Evolutionary conservation across 2,329 filamentous ascomycete genomes (phyloP), one percentile per base, ranked within the genome.

Genomic region (Dendrostoma leiphaemia): DNA sequence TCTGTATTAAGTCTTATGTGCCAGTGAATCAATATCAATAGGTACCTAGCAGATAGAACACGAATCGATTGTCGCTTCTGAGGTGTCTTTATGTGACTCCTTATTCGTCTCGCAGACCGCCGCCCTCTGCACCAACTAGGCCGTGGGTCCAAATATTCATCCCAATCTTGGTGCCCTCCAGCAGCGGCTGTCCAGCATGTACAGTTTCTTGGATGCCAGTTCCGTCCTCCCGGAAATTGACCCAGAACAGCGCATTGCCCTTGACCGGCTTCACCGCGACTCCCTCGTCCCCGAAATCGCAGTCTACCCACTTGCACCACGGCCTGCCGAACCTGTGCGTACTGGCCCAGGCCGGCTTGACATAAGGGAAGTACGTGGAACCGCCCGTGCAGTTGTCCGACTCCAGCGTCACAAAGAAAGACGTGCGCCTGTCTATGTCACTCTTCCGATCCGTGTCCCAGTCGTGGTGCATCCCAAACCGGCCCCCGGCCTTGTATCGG

Each of bases 81-180:
- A 15, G 31, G 10, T 7, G 1, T 3, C 12, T 13, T 12, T 10
- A 32, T 13, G 31, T 12, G 10, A 32, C 7, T 13, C 5, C 7
- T 23, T 24, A 40, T 13, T 40, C 37, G n/a, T 40, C 37, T 40
- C 37, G 37, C 24, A 40, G 19, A 19, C 37, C 37, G 12, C 37
- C 37, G n/a, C 37, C 37, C 37, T 40, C 37, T 24, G 37, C 37
- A 13, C 37, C 37, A 21, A 40, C 24, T 23, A 40, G 23, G 21
- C 68, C 68, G 67, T 70, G 80, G 54, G 76, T 81, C 79, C 80
- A 82, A 38, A 82, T 80, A 57, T 82, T 82, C 61, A 82, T 56
- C 3, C 80, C 80, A 54, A 82, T 73, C 64, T 82, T 82, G 49
- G 70, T 70, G 6, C 79, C 80, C 54, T 72, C 69, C 34, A 62